These are phyloP conservation scores for Aspergillus hortae DNA, from an alignment of 2,329 filamentous ascomycete species.

Conservation along the genomic window DNA sequence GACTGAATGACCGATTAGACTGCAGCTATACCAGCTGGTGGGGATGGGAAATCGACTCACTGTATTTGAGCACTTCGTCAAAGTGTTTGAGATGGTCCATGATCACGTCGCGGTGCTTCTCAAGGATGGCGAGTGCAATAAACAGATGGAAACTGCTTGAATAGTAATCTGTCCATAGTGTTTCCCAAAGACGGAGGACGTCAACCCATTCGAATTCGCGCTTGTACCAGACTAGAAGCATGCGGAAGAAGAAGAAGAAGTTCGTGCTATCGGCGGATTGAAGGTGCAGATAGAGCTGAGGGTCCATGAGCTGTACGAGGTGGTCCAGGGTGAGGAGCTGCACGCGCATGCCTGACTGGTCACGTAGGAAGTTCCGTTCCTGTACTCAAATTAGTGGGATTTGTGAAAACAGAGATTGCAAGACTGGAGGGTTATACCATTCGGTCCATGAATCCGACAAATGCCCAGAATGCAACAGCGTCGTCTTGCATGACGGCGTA, in stretches of 20 bases:
- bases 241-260: conserved; percentile 99
- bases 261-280: conserved; percentile 91
- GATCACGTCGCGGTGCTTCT: conserved; percentile 94
- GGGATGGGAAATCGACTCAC: conserved; percentile 49
- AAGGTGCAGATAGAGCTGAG: conserved; percentile 85
- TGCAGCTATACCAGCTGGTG: neutral
- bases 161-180: conserved; percentile 87
- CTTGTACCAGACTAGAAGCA: conserved; percentile 99
- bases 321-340: conserved; percentile 91
- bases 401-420: neutral
- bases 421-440: conserved; percentile 57
- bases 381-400: conserved; percentile 20
- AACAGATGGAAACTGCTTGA: conserved; percentile 93
- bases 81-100: conserved; percentile 93
- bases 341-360: conserved; percentile 92
- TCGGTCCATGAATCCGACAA: conserved; percentile 91
- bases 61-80: conserved; percentile 95
- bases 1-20: conserved; percentile 51
- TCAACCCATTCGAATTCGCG: conserved; percentile 91
- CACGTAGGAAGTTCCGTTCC: conserved; percentile 91
- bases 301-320: conserved; percentile 94
- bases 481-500: conserved; percentile 98
- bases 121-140: conserved; percentile 85
- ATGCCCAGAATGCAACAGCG: conserved; percentile 93
- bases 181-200: conserved; percentile 84